Conservation (phyloP, 2,329 filamentous ascomycete genomes). For the Colletotrichum eremochloae region DNA sequence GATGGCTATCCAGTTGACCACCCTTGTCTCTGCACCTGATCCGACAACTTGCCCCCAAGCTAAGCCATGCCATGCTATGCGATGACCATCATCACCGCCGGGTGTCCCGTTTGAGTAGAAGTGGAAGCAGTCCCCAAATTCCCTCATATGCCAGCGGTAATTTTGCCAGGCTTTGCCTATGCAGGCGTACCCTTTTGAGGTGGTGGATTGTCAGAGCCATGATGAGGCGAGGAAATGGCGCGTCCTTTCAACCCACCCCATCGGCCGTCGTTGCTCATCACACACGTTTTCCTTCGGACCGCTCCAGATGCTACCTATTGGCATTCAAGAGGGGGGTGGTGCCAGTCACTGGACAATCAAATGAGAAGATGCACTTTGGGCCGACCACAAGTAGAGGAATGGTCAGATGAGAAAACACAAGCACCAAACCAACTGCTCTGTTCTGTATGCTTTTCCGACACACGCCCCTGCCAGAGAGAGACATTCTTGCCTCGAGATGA, state of each 20-base stretch:
- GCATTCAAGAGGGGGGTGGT: neutral
- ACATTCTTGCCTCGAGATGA: neutral
- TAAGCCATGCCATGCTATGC: neutral
- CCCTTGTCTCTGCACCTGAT: neutral
- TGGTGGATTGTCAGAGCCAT: neutral
- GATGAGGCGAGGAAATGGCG: constrained; percentile 28
- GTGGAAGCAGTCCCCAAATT: constrained; percentile 1
- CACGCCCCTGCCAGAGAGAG: neutral
- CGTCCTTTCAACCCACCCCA: constrained; percentile 9
- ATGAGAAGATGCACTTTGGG: neutral
- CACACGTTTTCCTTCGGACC: constrained; percentile 23
- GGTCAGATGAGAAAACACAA: constrained; percentile 1
- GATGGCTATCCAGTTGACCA: constrained; percentile 5
- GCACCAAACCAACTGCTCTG: neutral
- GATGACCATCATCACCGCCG: constrained; percentile 31
- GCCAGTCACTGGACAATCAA: constrained; percentile 14
- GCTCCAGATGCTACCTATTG: constrained; percentile 19
- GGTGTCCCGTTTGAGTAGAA: constrained; percentile 18
- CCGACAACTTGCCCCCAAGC: neutral
- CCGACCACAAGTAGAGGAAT: neutral
- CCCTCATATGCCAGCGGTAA: constrained; percentile 4
- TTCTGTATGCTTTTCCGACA: neutral
- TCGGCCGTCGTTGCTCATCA: constrained; percentile 11
- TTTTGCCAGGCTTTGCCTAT: constrained; percentile 4
- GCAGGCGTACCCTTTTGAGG: constrained; percentile 2